These are phyloP conservation scores for Thermothelomyces thermophilus DNA, from an alignment of 2,329 filamentous ascomycete species.

Conservation along the genomic window DNA sequence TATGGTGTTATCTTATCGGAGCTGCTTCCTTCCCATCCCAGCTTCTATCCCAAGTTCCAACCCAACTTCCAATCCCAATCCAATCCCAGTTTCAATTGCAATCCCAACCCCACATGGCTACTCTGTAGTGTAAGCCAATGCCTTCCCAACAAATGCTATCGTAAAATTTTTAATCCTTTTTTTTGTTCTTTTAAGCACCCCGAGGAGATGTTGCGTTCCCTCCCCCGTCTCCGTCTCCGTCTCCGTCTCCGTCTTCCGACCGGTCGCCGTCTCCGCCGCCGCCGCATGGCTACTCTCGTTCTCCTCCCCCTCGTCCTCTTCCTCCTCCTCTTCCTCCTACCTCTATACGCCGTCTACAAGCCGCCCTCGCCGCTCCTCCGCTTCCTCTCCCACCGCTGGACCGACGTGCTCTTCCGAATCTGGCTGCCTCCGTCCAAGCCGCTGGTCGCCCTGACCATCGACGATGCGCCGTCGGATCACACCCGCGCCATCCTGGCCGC, in stretches of 20 bases:
- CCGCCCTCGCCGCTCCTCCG: conserved; percentile 65
- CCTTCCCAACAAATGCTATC: too few relatives aligned
- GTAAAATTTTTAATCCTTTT: too few relatives aligned
- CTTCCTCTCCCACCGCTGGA: conserved; percentile 65
- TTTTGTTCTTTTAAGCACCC: not conserved
- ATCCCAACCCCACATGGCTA: too few relatives aligned
- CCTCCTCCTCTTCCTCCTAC: conserved; percentile 31
- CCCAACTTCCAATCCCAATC: too few relatives aligned
- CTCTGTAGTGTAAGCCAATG: too few relatives aligned
- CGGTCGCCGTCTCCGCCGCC: conserved; percentile 51
- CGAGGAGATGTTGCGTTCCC: conserved; percentile 26
- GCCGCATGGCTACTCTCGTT: conserved; percentile 50
- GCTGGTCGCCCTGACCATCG: conserved; percentile 75
- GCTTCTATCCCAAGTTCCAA: too few relatives aligned
- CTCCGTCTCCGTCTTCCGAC: conserved; percentile 51
- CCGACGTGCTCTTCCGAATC: conserved; percentile 72
- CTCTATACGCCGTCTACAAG: conserved; percentile 71
- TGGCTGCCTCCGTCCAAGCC: conserved; percentile 41
- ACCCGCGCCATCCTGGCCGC: conserved; percentile 64
- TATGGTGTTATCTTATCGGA: conserved; percentile 1
- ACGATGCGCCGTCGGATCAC: conserved; percentile 72
- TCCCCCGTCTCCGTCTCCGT: conserved; percentile 42
- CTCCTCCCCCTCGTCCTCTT: conserved; percentile 33
- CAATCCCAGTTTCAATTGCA: too few relatives aligned
- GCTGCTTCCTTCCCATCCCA: not conserved